Evolutionary conservation across 2,329 filamentous ascomycete species (phyloP).

Genomic region (Neocucurbitaria cava): DNA sequence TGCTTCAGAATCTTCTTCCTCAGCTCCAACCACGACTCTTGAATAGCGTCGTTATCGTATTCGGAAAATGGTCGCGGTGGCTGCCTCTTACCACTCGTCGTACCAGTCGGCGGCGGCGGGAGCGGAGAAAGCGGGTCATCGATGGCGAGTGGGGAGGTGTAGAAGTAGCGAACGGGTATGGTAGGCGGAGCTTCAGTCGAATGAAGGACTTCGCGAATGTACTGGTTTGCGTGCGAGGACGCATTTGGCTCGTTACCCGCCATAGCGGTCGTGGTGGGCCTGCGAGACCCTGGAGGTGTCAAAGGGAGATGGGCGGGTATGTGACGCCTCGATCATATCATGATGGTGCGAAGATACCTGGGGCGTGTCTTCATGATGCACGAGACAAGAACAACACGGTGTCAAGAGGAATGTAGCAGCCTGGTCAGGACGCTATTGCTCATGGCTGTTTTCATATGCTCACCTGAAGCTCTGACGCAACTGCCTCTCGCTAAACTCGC

Average conservation of each 20-base stretch:
- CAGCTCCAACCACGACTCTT: conserved; percentile 76
- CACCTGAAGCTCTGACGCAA: conserved; percentile 39
- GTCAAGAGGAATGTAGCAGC: conserved; percentile 21
- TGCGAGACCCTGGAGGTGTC: conserved; percentile 7
- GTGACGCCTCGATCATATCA: conserved; percentile 19
- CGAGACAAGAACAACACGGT: conserved; percentile 3
- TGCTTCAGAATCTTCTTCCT: conserved; percentile 57
- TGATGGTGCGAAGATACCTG: conserved; percentile 4
- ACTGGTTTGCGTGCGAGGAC: conserved; percentile 50
- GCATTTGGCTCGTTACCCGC: conserved; percentile 27
- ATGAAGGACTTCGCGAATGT: conserved; percentile 55
- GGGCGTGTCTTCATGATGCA: conserved; percentile 13
- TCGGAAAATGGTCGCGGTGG: conserved; percentile 78
- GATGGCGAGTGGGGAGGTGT: conserved; percentile 80
- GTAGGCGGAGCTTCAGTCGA: conserved; percentile 42
- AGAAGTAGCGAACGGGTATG: conserved; percentile 70
- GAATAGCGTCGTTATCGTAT: conserved; percentile 79
- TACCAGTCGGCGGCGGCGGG: conserved; percentile 59
- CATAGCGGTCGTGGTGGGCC: conserved; percentile 19
- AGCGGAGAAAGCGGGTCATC: conserved; percentile 84
- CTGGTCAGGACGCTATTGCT: conserved; percentile 19
- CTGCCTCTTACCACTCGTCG: conserved; percentile 58
- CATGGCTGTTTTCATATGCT: conserved; percentile 20
- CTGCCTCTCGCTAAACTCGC: conserved; percentile 27
- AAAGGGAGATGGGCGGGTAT: conserved; percentile 3